Evolutionary conservation across 306 rosid species (phyloP), one percentile per base, ranked within the genome.

Genomic region (Corylus heterophylla): DNA sequence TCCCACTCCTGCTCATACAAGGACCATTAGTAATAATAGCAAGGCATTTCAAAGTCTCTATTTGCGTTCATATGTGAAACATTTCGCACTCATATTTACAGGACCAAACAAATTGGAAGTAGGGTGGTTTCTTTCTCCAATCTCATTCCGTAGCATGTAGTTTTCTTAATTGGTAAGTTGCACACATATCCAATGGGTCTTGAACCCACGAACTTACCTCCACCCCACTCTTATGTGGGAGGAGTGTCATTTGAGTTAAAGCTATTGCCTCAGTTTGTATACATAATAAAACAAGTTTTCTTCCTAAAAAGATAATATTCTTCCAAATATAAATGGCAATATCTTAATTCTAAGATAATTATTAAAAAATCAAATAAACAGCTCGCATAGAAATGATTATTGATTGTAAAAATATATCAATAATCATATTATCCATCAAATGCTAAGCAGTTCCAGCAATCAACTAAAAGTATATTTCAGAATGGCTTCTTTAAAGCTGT

Each of bases 1-100:
- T 64, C 82, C 83, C 77, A 79, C 87, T 50, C 90, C 97, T 94
- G 87, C 72, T 63, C 58, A 79, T 58, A 49, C 68, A 42, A 51
- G 74, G 72, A 75, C 12, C 20, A 73, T 63, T 68, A 77, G 55
- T 69, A 83, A 54, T 76, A 62, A 79, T 37, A 61, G 72, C 22
- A 79, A 63, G 76, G 64, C 72, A 74, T 29, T 75, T 64, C 69
- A 31, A 74, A 77, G 47, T 45, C 39, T 75, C 73, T 61, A 70
- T 70, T 58, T 48, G 35, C 58, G 29, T 50, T 82, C 75, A 73
- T 73, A 63, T 63, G 56, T 37, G 74, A 50, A 68, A 72, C 70
- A n/a, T 71, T 71, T 56, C 39, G 47, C 76, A 68, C 20, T 44
- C 64, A 76, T 75, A 74, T n/a, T 11, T 74, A 73, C n/a, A 79